phyloP scores from a whole-genome alignment of 2,329 filamentous ascomycete species.

The Boeremia exigua region DNA sequence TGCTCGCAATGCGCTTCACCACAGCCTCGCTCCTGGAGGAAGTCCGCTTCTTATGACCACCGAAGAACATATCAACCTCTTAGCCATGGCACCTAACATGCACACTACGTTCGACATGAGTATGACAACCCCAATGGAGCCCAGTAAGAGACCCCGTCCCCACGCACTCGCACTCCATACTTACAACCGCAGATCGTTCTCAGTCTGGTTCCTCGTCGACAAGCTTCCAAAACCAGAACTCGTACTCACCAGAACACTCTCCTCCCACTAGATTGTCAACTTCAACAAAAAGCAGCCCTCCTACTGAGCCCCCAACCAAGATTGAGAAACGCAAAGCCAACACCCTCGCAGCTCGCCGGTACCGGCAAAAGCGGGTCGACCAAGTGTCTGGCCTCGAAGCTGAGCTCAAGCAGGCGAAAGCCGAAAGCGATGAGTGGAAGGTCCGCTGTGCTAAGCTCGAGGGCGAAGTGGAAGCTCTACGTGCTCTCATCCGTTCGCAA shows the following conservation, averaged over 20 bases:
- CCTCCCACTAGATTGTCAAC: constrained; percentile 30
- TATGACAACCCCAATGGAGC: constrained; percentile 31
- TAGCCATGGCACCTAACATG: constrained; percentile 27
- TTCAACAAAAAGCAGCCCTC: constrained; percentile 29
- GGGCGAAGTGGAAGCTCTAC: constrained; percentile 68
- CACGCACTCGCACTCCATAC: not conserved
- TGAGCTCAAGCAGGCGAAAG: constrained; percentile 63
- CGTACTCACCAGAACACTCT: constrained; percentile 36
- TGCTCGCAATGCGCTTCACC: constrained; percentile 28
- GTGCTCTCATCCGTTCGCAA: constrained; percentile 56
- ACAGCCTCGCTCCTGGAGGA: constrained; percentile 22
- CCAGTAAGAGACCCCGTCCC: constrained; percentile 25
- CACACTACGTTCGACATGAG: constrained; percentile 23
- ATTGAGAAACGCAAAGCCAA: constrained; percentile 68
- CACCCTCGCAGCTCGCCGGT: constrained; percentile 73
- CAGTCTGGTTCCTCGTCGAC: constrained; percentile 36
- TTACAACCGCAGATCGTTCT: constrained; percentile 32
- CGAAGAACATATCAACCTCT: constrained; percentile 18
- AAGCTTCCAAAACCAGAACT: constrained; percentile 31
- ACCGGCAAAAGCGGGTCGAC: constrained; percentile 73
- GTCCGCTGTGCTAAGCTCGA: constrained; percentile 69
- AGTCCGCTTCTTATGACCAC: constrained; percentile 19
- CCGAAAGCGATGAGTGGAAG: constrained; percentile 68
- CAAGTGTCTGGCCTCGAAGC: constrained; percentile 68
- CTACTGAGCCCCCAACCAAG: constrained; percentile 32